These are phyloP conservation scores for Boletus vermiculosoides DNA, from an alignment of 768 basidiomycete species.

Conservation along the genomic window DNA sequence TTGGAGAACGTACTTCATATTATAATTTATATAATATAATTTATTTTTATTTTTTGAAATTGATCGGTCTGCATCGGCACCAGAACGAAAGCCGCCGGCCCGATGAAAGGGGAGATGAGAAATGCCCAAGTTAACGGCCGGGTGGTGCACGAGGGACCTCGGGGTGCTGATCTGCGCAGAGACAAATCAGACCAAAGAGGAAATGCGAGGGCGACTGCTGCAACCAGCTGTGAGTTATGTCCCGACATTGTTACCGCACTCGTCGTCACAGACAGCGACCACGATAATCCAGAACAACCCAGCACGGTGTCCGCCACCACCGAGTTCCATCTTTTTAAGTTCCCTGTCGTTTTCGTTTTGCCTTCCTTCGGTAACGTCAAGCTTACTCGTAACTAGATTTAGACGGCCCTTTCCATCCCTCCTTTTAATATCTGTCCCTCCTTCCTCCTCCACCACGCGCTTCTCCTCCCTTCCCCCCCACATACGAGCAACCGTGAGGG, in stretches of 20 bases:
- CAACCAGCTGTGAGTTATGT: neutral
- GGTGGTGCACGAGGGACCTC: constrained; percentile 8
- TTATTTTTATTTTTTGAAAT: constrained; percentile 10
- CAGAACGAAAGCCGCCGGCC: constrained; percentile 36
- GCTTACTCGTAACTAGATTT: constrained; percentile 25
- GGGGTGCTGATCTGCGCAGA: constrained; percentile 26
- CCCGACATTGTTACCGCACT: constrained; percentile 7
- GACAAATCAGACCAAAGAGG: constrained; percentile 20
- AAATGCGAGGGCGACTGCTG: neutral
- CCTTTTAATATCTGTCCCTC: constrained; percentile 26
- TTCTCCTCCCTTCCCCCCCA: neutral
- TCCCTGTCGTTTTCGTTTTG: constrained; percentile 18
- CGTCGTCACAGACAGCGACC: constrained; percentile 9
- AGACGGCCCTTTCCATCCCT: constrained; percentile 28
- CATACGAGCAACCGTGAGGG: neutral
- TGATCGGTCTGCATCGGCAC: constrained; percentile 26
- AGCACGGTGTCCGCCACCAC: neutral
- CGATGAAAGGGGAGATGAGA: constrained; percentile 22
- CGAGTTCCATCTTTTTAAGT: constrained; percentile 13
- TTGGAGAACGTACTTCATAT: neutral
- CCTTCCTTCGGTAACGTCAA: constrained; percentile 27
- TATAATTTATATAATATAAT: neutral
- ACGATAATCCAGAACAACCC: neutral
- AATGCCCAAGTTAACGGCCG: constrained; percentile 28
- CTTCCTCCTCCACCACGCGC: constrained; percentile 1